Conservation (phyloP, 352 stramenopile genomes). For the Globisporangium nodosum region DNA sequence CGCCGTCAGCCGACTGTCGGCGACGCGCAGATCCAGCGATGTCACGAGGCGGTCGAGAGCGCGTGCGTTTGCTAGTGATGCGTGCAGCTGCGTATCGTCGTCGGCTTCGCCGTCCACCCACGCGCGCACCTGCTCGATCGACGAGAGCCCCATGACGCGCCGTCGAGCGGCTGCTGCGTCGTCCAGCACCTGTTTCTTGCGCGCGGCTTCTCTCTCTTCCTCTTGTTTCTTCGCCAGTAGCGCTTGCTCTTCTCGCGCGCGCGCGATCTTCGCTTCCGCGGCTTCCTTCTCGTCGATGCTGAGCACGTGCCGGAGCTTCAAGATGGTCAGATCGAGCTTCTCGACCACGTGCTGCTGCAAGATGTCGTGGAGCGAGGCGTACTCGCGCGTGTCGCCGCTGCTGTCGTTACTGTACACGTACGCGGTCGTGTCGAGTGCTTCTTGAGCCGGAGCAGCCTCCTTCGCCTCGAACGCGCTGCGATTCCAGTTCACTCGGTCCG, state of each 20-base stretch:
- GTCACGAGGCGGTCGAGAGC: not conserved
- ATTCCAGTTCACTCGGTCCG: not conserved
- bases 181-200: slow-evolving; percentile 20
- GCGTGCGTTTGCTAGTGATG: not conserved
- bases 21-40: not conserved
- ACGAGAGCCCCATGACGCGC: slow-evolving; percentile 48
- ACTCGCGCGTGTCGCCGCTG: not conserved
- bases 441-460: not conserved
- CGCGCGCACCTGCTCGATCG: slow-evolving; percentile 33
- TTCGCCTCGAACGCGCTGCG: not conserved
- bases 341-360: slow-evolving; percentile 41
- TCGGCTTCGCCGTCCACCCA: slow-evolving; percentile 28
- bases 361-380: slow-evolving; percentile 24
- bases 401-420: not conserved
- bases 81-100: slow-evolving; percentile 15
- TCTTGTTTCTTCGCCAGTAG: slow-evolving; percentile 12
- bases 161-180: slow-evolving; percentile 29
- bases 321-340: slow-evolving; percentile 59
- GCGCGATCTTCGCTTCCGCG: slow-evolving; percentile 14
- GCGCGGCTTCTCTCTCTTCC: slow-evolving; percentile 17
- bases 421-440: not conserved
- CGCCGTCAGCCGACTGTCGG: not conserved
- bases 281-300: slow-evolving; percentile 44
- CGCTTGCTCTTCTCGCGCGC: not conserved
- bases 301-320: slow-evolving; percentile 54